A percentile compares a stretch with the other conserved stretches of the same genome.
Evolutionary conservation across 495 filamentous ascomycete genomes (phyloP).

Genomic region (Extremus antarcticus): DNA sequence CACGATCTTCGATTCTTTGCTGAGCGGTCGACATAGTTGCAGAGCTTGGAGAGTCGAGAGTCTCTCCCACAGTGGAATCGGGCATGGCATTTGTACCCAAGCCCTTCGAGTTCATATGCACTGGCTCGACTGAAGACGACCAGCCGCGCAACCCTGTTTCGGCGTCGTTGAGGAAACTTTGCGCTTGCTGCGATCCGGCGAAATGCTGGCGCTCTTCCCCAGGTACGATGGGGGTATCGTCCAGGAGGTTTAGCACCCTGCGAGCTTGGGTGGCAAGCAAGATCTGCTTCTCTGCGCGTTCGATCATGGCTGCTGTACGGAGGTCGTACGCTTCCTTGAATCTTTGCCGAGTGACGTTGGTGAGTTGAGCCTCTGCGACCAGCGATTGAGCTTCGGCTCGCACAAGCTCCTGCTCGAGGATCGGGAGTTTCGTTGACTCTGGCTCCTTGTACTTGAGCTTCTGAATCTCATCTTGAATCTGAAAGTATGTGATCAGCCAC

Average conservation of each 20-base stretch:
- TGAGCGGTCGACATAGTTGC: not conserved
- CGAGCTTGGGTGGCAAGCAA: slow-evolving; percentile 84
- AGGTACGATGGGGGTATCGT: slow-evolving; percentile 81
- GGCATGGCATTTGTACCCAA: slow-evolving; percentile 27
- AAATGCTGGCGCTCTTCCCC: slow-evolving; percentile 65
- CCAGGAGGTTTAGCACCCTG: slow-evolving; percentile 74
- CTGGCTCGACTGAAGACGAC: slow-evolving; percentile 49
- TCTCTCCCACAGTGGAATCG: slow-evolving; percentile 2
- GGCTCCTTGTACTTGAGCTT: slow-evolving; percentile 85
- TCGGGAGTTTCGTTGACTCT: slow-evolving; percentile 58
- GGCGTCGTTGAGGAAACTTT: slow-evolving; percentile 82
- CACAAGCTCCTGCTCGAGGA: slow-evolving; percentile 90
- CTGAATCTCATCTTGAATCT: slow-evolving; percentile 78
- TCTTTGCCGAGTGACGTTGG: slow-evolving; percentile 86
- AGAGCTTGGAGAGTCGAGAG: not conserved
- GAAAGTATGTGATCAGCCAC: slow-evolving; percentile 1
- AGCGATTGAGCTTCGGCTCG: slow-evolving; percentile 88
- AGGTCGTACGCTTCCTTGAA: slow-evolving; percentile 85
- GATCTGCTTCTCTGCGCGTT: slow-evolving; percentile 91
- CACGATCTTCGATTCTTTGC: not conserved
- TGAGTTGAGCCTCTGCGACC: slow-evolving; percentile 93
- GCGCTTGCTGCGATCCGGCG: slow-evolving; percentile 50
- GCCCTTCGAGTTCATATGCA: slow-evolving; percentile 31
- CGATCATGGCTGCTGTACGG: slow-evolving; percentile 78
- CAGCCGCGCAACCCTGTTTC: slow-evolving; percentile 77